phyloP scores from a whole-genome alignment of 1,284 basidiomycete species.

The Trametes versicolor region DNA sequence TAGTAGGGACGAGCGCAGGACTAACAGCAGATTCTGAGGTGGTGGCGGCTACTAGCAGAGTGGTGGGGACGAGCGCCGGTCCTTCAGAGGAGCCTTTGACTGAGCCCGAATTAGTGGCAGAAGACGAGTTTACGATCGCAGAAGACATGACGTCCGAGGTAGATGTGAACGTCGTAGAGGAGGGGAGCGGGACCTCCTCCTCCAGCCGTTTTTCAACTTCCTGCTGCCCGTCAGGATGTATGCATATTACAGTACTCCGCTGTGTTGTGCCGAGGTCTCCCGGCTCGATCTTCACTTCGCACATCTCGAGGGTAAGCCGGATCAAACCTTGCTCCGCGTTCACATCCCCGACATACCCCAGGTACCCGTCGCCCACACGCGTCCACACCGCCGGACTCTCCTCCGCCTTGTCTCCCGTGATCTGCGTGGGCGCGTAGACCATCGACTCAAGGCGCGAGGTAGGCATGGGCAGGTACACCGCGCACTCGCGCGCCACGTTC shows the following conservation, averaged over 20 bases:
- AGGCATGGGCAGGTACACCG: conserved; percentile 31
- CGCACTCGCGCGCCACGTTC: conserved; percentile 22
- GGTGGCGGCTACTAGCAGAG: too few species aligned
- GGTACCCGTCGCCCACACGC: conserved; percentile 30
- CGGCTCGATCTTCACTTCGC: conserved; percentile 28
- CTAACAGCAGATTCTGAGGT: too few species aligned
- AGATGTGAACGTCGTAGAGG: too few species aligned
- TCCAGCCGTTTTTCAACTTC: neutral
- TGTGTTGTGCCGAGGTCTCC: conserved; percentile 31
- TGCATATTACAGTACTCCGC: neutral
- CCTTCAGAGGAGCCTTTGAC: neutral
- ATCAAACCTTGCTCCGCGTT: conserved; percentile 33
- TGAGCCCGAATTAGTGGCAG: neutral
- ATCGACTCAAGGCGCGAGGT: conserved; percentile 27
- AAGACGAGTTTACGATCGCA: too few species aligned
- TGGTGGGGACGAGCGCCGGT: too few species aligned
- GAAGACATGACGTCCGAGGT: too few species aligned
- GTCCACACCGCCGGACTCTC: conserved; percentile 35
- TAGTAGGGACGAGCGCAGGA: neutral
- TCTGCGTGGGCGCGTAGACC: conserved; percentile 19
- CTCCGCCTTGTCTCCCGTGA: conserved; percentile 18
- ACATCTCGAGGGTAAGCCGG: conserved; percentile 37
- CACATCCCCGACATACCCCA: conserved; percentile 38
- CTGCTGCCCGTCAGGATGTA: conserved; percentile 1
- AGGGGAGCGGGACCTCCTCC: conserved; percentile 16